Conservation (phyloP, 805 yeast genomes). For the Candida germanica region DNA sequence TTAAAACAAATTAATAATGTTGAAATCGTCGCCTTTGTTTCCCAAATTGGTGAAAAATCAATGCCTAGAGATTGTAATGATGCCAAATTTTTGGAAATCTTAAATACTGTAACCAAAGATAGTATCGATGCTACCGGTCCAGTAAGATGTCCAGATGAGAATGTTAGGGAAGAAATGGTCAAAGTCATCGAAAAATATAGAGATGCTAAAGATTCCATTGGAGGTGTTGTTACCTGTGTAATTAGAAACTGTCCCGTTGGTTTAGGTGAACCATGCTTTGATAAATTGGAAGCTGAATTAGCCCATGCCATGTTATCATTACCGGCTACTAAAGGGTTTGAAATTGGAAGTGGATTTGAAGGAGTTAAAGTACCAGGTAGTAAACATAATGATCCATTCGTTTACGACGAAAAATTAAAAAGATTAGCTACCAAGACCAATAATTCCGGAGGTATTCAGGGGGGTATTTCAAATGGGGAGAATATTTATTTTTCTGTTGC, state of each 20-base stretch:
- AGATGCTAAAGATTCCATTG: constrained; percentile 87
- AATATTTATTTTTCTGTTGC: constrained; percentile 92
- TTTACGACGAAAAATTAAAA: constrained; percentile 53
- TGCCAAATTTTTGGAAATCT: constrained; percentile 59
- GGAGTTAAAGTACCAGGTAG: constrained; percentile 93
- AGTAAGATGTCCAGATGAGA: constrained; percentile 86
- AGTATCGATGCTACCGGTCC: constrained; percentile 86
- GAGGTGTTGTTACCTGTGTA: constrained; percentile 98
- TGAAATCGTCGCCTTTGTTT: constrained; percentile 94
- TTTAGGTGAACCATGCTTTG: constrained; percentile 97
- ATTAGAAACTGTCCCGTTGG: constrained; percentile 91
- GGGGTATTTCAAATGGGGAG: constrained; percentile 97
- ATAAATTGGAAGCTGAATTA: constrained; percentile 88
- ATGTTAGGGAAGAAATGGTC: constrained; percentile 73
- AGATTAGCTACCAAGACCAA: constrained; percentile 83
- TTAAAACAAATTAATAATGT: constrained; percentile 72
- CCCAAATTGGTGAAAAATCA: constrained; percentile 80
- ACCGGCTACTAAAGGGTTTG: constrained; percentile 98
- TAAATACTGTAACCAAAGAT: constrained; percentile 81
- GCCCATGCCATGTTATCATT: constrained; percentile 98
- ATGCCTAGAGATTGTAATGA: constrained; percentile 72
- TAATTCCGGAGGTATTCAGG: constrained; percentile 96
- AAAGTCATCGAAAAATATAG: constrained; percentile 83
- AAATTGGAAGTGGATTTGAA: constrained; percentile 92
- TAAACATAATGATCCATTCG: constrained; percentile 87